Conservation (phyloP, 345 rosid genomes). For the Nephelium lappaceum region DNA sequence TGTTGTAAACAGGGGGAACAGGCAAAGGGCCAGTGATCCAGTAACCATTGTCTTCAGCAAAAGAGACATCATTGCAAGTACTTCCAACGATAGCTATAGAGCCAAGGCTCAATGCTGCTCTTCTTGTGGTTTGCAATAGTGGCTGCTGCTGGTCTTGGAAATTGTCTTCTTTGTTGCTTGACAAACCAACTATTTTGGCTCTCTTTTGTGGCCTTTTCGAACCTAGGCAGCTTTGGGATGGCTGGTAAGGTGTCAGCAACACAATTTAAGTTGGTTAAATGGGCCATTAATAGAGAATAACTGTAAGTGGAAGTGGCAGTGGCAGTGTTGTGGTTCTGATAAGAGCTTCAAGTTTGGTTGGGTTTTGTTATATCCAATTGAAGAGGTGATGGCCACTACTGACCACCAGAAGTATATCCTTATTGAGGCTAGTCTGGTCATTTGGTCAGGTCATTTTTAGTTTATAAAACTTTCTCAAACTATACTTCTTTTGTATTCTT, state of each 20-base stretch:
- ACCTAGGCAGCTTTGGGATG: conserved; percentile 26
- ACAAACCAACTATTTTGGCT: conserved; percentile 27
- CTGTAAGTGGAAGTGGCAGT: conserved; percentile 11
- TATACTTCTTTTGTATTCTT: background rate
- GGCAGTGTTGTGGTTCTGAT: background rate
- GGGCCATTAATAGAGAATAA: conserved; percentile 37
- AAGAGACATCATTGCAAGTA: conserved; percentile 35
- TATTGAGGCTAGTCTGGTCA: conserved; percentile 34
- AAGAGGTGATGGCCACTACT: conserved; percentile 2
- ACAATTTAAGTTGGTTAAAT: conserved; percentile 45
- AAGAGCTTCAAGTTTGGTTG: conserved; percentile 4
- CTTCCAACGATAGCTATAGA: conserved; percentile 48
- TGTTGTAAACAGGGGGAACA: conserved; percentile 62
- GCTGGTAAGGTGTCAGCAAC: conserved; percentile 36
- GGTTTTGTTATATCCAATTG: conserved; percentile 27
- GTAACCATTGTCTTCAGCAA: conserved; percentile 71
- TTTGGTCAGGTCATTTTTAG: background rate
- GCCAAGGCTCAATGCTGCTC: conserved; percentile 60
- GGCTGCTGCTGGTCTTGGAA: conserved; percentile 29
- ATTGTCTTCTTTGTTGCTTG: conserved; percentile 34
- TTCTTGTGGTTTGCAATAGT: conserved; percentile 52
- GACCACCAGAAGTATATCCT: conserved; percentile 55
- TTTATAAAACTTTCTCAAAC: background rate
- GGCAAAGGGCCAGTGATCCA: conserved; percentile 69
- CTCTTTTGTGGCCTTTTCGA: conserved; percentile 24